These are phyloP conservation scores for Colletotrichum sp. DNA, from an alignment of 2,329 filamentous ascomycete species.

Conservation along the genomic window DNA sequence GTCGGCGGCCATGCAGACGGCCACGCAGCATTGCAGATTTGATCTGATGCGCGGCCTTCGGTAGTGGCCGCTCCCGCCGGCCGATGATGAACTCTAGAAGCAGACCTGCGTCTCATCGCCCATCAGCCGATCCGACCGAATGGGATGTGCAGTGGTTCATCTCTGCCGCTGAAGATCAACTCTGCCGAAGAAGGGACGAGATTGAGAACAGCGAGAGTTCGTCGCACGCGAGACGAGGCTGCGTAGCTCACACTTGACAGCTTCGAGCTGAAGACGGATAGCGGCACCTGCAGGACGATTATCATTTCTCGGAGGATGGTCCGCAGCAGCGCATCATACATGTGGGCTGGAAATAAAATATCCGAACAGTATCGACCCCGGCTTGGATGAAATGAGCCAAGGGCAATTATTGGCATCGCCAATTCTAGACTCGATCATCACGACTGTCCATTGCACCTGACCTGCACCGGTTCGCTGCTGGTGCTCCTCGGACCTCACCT, in stretches of 20 bases:
- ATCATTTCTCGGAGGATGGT: background rate
- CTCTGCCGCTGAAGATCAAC: background rate
- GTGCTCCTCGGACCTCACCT: background rate
- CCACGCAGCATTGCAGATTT: background rate
- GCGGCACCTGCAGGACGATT: background rate
- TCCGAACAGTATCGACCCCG: constrained; percentile 10
- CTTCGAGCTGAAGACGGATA: background rate
- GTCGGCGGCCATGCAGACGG: background rate
- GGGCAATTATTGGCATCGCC: background rate
- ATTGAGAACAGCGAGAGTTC: background rate
- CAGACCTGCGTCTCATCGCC: background rate
- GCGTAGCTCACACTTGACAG: background rate
- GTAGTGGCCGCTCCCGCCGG: background rate
- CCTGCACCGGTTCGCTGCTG: background rate
- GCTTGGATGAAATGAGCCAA: background rate
- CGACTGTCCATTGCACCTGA: background rate
- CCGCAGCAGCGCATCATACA: background rate
- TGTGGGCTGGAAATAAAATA: constrained; percentile 3
- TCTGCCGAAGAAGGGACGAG: background rate
- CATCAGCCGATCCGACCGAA: background rate
- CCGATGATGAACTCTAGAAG: background rate
- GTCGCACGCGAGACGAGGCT: background rate
- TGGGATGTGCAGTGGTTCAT: background rate
- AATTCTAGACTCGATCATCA: background rate
- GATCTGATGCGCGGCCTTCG: background rate